These are phyloP conservation scores for Cryptosporidium canis DNA, from an alignment of 169 alveolate genomes.

Conservation along the genomic window DNA sequence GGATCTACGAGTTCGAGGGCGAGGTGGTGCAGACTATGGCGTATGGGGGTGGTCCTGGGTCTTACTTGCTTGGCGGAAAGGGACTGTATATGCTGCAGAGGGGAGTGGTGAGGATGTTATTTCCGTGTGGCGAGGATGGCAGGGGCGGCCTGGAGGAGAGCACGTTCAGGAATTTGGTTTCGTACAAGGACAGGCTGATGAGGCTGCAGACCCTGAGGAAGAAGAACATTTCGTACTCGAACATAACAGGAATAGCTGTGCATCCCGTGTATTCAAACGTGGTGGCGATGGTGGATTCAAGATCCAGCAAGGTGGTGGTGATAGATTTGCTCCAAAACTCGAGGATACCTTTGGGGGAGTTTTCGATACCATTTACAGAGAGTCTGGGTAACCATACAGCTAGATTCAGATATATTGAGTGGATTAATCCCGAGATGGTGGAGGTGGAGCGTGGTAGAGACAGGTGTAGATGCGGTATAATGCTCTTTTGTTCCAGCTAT, in stretches of 20 bases:
- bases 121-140: not conserved
- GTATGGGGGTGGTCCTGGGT: constrained; percentile 29
- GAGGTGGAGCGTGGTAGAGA: not conserved
- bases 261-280: constrained; percentile 50
- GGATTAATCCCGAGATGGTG: constrained; percentile 7
- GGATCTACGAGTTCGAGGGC: not conserved
- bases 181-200: constrained; percentile 23
- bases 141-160: not conserved
- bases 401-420: constrained; percentile 39
- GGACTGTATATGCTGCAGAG: constrained; percentile 6
- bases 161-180: constrained; percentile 20
- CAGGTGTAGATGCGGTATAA: not conserved
- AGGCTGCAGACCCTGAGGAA: constrained; percentile 31
- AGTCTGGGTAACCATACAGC: constrained; percentile 17
- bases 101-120: not conserved
- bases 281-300: constrained; percentile 33
- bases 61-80: constrained; percentile 42
- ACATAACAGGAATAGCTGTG: constrained; percentile 47
- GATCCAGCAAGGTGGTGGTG: constrained; percentile 37
- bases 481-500: constrained; percentile 16
- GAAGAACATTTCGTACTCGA: constrained; percentile 29
- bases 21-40: constrained; percentile 41
- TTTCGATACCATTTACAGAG: constrained; percentile 68
- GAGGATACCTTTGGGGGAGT: constrained; percentile 43
- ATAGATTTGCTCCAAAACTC: constrained; percentile 43